Evolutionary conservation across 352 stramenopile species (phyloP).

Genomic region (Phytophthora vignae): DNA sequence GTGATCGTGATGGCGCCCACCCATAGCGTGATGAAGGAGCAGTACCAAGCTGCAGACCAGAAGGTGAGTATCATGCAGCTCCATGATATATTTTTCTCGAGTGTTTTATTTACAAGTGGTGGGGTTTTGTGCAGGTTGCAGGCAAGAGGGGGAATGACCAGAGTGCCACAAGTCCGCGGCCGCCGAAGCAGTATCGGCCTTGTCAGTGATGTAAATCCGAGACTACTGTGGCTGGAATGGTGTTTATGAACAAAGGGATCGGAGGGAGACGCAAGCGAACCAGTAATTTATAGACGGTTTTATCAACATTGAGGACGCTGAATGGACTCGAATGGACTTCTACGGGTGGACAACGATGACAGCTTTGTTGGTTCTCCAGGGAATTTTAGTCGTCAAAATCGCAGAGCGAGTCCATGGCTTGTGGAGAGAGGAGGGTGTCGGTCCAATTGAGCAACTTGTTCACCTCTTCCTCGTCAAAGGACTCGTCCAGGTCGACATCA

Average conservation of each 20-base stretch:
- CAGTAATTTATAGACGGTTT: conserved; percentile 43
- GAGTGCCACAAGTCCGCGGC: conserved; percentile 31
- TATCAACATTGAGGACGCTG: conserved; percentile 27
- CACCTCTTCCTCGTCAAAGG: conserved; percentile 78
- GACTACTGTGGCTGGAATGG: conserved; percentile 13
- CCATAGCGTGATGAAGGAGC: conserved; percentile 48
- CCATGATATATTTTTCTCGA: background rate
- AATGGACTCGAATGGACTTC: background rate
- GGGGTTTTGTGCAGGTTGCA: conserved; percentile 31
- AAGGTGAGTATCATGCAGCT: conserved; percentile 47
- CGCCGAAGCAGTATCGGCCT: conserved; percentile 39
- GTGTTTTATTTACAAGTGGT: conserved; percentile 3
- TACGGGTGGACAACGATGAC: background rate
- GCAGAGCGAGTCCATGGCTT: conserved; percentile 51
- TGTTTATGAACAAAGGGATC: conserved; percentile 12
- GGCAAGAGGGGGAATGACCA: conserved; percentile 47
- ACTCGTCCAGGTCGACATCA: conserved; percentile 63
- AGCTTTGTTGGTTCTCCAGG: background rate
- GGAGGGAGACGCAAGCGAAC: conserved; percentile 23
- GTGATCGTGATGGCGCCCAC: conserved; percentile 62
- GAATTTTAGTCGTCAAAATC: conserved; percentile 44
- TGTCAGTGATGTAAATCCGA: conserved; percentile 8
- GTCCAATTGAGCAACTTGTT: conserved; percentile 87
- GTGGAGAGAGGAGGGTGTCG: conserved; percentile 63
- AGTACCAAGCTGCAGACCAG: conserved; percentile 63